Percentiles rank a stretch among this genome's conserved stretches.
Conservation (phyloP, 2,329 filamentous ascomycete species). For the Cadophora luteo-olivacea region DNA sequence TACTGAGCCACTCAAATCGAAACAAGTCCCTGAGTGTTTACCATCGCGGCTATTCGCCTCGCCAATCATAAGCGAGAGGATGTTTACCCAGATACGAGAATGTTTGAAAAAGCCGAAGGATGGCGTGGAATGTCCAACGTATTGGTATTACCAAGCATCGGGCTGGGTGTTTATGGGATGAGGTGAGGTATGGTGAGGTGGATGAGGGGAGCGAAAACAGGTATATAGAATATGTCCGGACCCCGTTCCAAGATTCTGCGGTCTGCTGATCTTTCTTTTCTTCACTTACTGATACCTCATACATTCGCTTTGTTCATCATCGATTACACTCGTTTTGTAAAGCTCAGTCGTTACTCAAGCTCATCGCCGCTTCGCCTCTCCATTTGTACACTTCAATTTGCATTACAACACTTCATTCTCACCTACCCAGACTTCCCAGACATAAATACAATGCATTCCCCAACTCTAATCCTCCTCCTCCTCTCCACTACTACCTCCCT, state of each 20-base stretch:
- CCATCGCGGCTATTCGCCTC: not conserved
- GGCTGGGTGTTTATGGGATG: not conserved
- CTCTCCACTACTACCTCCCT: not conserved
- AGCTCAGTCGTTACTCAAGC: no score
- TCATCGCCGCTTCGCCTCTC: no score
- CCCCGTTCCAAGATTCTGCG: no score
- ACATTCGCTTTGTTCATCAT: not conserved
- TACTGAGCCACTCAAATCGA: not conserved
- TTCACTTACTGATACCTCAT: not conserved
- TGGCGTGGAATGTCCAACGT: not conserved
- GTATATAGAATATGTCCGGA: no score
- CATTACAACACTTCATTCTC: no score
- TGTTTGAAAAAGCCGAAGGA: not conserved
- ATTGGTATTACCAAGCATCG: not conserved
- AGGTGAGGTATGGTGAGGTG: not conserved
- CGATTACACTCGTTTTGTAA: constrained; percentile 4
- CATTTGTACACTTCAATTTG: no score
- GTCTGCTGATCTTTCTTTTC: not conserved
- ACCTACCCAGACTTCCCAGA: no score
- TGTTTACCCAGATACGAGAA: not conserved
- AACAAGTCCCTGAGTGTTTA: not conserved
- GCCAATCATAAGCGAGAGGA: not conserved
- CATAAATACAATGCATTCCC: no score
- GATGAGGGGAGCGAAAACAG: no score
- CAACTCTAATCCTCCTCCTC: constrained; percentile 1